Base-by-base conservation (phyloP, 2,329 filamentous ascomycete genomes). In the Macroventuria anomochaeta region DNA sequence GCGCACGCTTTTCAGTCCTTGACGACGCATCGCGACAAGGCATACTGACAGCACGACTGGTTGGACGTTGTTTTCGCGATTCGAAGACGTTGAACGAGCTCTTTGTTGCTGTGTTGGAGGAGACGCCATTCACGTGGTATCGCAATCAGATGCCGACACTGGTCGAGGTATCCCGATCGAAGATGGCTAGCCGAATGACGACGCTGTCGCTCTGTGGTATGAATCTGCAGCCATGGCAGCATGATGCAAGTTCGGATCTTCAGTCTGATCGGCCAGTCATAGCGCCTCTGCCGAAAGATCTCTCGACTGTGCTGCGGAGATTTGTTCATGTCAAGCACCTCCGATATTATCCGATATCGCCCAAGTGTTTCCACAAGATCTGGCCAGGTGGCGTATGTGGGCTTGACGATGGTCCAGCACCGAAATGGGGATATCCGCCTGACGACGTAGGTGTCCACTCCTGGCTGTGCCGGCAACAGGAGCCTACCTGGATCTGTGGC, bases 1-100 rank as follows among this genome's bases (percentile, higher is more conserved):
- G 42, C 11, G 47, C 56, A 23, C 57, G 54, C 10, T 58, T 53
- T 25, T n/a, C 46, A 17, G 47, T 34, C 5, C 36, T 60, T 10
- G 41, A 44, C 20, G n/a, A 17, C 7, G 20, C 28, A n/a, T 60
- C 51, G 3, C 37, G 39, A 31, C 6, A 38, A 15, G 29, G 40
- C 17, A 40, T 60, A 20, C 36, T 55, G 11, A 29, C 17, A 23
- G 46, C 50, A 32, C 44, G 50, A 13, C 41, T 46, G 13, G 53
- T 55, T 7, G 40, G 20, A 15, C 46, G 29, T 28, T 39, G 36
- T 23, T 59, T 54, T 7, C 25, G 10, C 10, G 17, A 36, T 8
- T 53, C 56, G 3, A 50, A 41, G 5, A 12, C 39, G 4, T 10
- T 56, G 15, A 13, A 50, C 11, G 7, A 41, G 3, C 33, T 42